Evolutionary conservation across 345 rosid genomes (phyloP).

Genomic region (Crucihimalaya himalaica): DNA sequence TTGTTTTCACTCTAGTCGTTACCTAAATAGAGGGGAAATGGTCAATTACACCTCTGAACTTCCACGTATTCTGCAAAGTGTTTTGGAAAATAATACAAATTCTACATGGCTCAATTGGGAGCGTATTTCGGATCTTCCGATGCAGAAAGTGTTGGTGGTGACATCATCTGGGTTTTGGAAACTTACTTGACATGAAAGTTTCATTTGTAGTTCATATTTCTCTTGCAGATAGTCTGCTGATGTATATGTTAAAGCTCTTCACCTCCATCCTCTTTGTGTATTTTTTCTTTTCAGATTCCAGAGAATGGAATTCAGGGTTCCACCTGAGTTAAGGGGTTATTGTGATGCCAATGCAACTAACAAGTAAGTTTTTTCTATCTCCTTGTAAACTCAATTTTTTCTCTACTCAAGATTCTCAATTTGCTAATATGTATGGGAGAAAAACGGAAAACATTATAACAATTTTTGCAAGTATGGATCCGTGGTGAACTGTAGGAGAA

Average conservation of each 20-base stretch:
- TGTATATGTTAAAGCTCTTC: constrained; percentile 4
- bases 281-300: constrained; percentile 63
- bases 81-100: not conserved
- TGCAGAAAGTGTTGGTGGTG: not conserved
- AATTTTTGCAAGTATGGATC: not conserved
- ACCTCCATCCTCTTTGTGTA: not conserved
- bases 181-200: not conserved
- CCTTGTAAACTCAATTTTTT: not conserved
- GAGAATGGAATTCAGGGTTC: constrained; percentile 87
- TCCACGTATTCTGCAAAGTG: not conserved
- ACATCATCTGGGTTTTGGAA: not conserved
- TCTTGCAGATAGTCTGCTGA: not conserved
- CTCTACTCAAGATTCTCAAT: not conserved
- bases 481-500: not conserved
- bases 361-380: constrained; percentile 49
- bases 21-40: too few species aligned
- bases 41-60: not conserved
- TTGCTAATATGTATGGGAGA: not conserved
- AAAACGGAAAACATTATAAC: not conserved
- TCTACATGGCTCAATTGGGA: not conserved
- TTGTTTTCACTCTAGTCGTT: too few species aligned
- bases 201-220: not conserved
- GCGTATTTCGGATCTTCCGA: not conserved
- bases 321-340: constrained; percentile 65
- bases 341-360: constrained; percentile 52